Evolutionary conservation across 768 basidiomycete species (phyloP).

Genomic region (Floccularia luteovirens): DNA sequence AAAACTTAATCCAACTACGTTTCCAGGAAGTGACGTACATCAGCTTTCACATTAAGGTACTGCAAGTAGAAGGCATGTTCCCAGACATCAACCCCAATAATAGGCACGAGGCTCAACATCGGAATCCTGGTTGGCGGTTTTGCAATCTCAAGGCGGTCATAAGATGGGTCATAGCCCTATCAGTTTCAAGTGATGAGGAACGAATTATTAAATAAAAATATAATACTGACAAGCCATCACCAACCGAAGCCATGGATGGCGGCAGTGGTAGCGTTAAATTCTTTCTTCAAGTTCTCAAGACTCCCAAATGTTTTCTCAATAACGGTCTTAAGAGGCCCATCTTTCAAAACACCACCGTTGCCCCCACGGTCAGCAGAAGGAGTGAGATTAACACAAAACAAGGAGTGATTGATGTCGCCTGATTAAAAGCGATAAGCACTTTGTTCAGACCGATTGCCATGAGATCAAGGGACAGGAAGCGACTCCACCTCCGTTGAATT

Average conservation of each 20-base stretch:
- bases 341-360: conserved; percentile 47
- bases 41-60: conserved; percentile 91
- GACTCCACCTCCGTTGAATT: conserved; percentile 93
- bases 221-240: conserved; percentile 94
- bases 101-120: conserved; percentile 62
- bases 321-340: conserved; percentile 61
- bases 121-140: conserved; percentile 98
- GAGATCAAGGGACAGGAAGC: no score
- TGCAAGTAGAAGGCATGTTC: conserved; percentile 96
- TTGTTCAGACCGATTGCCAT: conserved; percentile 2
- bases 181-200: not conserved
- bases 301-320: conserved; percentile 60
- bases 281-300: conserved; percentile 63
- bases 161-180: conserved; percentile 63
- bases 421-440: conserved; percentile 15
- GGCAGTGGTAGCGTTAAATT: conserved; percentile 81
- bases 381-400: conserved; percentile 94
- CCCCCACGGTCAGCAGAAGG: conserved; percentile 44
- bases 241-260: conserved; percentile 92
- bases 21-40: conserved; percentile 46
- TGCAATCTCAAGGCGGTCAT: conserved; percentile 72
- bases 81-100: conserved; percentile 94
- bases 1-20: conserved; percentile 41
- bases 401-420: conserved; percentile 92
- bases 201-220: not conserved